These are phyloP conservation scores for Urochloa ruziziensis DNA, from an alignment of 176 grass and related monocot species.

Conservation along the genomic window DNA sequence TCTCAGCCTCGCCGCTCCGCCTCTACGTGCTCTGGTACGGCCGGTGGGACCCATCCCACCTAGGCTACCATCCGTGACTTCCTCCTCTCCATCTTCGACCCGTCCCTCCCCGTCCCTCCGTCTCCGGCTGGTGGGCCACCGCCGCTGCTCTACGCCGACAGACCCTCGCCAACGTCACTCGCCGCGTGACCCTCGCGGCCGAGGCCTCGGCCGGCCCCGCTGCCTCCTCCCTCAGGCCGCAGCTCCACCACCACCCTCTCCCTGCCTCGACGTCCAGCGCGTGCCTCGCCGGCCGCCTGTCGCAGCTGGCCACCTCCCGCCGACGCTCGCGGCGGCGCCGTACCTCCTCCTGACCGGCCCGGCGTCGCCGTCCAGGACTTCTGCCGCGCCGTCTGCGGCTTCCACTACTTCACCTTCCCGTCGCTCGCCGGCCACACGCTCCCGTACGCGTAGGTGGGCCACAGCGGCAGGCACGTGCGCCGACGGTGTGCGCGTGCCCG, in stretches of 20 bases:
- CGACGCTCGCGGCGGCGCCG: constrained; percentile 47
- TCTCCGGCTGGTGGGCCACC: constrained; percentile 63
- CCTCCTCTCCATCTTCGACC: constrained; percentile 62
- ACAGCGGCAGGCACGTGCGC: constrained; percentile 58
- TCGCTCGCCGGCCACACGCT: constrained; percentile 70
- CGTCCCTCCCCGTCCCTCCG: constrained; percentile 40
- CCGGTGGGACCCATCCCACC: constrained; percentile 45
- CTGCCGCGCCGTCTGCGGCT: constrained; percentile 68
- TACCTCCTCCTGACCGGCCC: constrained; percentile 69
- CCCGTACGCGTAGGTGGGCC: constrained; percentile 72
- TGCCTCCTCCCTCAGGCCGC: too few relatives aligned
- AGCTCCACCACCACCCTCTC: too few relatives aligned
- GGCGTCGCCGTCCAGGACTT: constrained; percentile 68
- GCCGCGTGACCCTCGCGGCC: constrained; percentile 34
- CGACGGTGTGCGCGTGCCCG: constrained; percentile 68
- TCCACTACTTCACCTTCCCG: constrained; percentile 87
- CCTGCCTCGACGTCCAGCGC: constrained; percentile 64
- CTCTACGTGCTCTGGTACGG: constrained; percentile 79
- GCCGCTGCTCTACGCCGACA: constrained; percentile 70
- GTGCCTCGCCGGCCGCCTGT: constrained; percentile 60
- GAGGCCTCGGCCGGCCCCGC: constrained; percentile 47
- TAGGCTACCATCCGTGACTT: constrained; percentile 61
- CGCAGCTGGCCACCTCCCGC: constrained; percentile 36
- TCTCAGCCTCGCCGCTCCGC: constrained; percentile 57
- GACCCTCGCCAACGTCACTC: constrained; percentile 62